Base-by-base conservation (phyloP, 495 filamentous ascomycete species). In the Lichina pygmaea region DNA sequence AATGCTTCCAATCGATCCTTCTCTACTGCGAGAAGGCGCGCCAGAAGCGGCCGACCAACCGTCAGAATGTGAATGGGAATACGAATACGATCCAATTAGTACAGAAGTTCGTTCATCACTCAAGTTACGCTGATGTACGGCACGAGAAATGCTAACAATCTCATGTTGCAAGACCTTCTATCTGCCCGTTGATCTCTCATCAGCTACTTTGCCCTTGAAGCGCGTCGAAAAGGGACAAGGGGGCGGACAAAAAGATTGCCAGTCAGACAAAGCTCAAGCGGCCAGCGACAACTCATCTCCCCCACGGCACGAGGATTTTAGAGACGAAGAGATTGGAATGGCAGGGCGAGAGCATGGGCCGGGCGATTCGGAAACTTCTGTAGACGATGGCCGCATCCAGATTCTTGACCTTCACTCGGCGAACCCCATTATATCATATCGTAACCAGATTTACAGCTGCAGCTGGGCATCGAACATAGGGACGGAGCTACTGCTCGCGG, bases 391-490 rank as follows among this genome's bases (percentile, higher is more conserved):
- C 13, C 37, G 15, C 6, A 33, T 93, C n/a, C 81, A 92, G 50
- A 73, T 93, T 41, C 64, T 84, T 12, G 82, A 78, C 40, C 67
- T 93, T 5, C 78, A 91, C 55, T 75, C 73, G 0, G 41, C 54
- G 0, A 64, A 79, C 49, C 85, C 85, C 0, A 58, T 91, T 33
- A 61, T 89, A 42, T 73, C 73, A 5, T 85, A 86, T 62, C 64
- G 76, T 41, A 77, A 76, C 42, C 70, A 72, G 44, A 60, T 84
- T 34, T 85, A 81, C 56, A 73, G 68, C 50, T 86, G 81, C 46
- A 55, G 67, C 32, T 93, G 85, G 85, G 66, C 67, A 33, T 66
- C 75, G 41, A 77, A 81, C 47, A 66, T 86, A 3, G 84, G 84
- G 33, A 89, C 82, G 0, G 81, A 91, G 43, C 54, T 92, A 49